Evolutionary conservation across 208 protist species (phyloP), one percentile per base, ranked within the genome.

Genomic region (Trypanosoma brucei): DNA sequence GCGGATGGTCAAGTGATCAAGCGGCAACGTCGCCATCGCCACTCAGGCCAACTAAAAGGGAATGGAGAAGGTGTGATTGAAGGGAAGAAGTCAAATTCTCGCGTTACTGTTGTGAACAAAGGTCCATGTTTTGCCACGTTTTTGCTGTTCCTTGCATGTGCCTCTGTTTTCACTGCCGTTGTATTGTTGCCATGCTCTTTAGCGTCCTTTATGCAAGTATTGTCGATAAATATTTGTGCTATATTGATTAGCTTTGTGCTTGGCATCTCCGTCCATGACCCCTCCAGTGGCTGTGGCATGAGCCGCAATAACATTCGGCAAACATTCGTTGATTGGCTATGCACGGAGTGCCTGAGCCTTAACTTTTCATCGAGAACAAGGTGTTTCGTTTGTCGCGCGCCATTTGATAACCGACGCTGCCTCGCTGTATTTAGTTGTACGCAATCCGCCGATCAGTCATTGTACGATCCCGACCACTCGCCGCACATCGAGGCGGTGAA

Each of bases 251-350:
- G 62, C 9, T 84, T 81, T 42, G 42, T 75, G 9, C 38, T 88
- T 38, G 85, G 78, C 30, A 59, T 84, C 30, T 72, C 74, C 9
- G 76, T 88, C 35, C 63, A 73, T 1, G 53, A 67, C 45, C 67
- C 74, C 36, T 57, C 61, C 4, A 55, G 49, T 3, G 84, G 79
- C 5, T 76, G 72, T 49, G 68, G 69, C 34, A 65, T 87, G 33
- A 70, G 68, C 5, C 87, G 87, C 30, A 83, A 94, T 68, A 84
- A 55, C 57, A 75, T 84, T 50, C 82, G 75, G 14, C 66, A 62
- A 2, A 78, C 68, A 9, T 94, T 79, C 54, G 76, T 76, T 0
- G 85, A 94, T 63, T 94, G 88, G 86, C 79, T 87, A 56, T 94
- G 88, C 44, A 42, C 48, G 3, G 38, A 66, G 44, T 94, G 88